Evolutionary conservation across 2,329 filamentous ascomycete species (phyloP).

Genomic region (Neurospora sp.): DNA sequence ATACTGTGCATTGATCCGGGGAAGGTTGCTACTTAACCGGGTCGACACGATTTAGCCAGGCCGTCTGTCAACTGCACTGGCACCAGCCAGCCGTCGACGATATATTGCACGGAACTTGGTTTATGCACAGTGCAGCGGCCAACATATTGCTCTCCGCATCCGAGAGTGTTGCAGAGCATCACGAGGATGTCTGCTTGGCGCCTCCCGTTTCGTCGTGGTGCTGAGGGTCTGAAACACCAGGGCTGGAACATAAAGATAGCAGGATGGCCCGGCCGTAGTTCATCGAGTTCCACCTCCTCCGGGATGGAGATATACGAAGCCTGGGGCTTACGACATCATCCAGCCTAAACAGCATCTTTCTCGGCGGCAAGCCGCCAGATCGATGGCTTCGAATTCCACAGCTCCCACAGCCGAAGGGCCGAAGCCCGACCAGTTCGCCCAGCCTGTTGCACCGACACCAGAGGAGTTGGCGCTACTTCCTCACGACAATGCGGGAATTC

Average conservation of each 20-base stretch:
- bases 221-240: not conserved
- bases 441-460: constrained; percentile 1
- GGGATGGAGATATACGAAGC: not conserved
- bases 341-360: not conserved
- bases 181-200: not conserved
- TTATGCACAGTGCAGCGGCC: not conserved
- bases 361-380: not conserved
- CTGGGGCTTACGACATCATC: not conserved
- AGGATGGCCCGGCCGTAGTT: not conserved
- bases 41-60: not conserved
- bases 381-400: not conserved
- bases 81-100: not conserved
- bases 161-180: not conserved
- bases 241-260: not conserved
- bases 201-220: not conserved
- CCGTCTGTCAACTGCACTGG: not conserved
- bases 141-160: not conserved
- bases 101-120: not conserved
- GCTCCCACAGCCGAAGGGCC: not conserved
- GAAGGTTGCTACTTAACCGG: not conserved
- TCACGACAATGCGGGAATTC: constrained; percentile 12
- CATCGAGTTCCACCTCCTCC: not conserved
- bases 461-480: constrained; percentile 10
- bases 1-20: not conserved
- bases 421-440: constrained; percentile 11